Base-by-base conservation (phyloP, 1,284 basidiomycete species). In the Garcileccinum viscosum region DNA sequence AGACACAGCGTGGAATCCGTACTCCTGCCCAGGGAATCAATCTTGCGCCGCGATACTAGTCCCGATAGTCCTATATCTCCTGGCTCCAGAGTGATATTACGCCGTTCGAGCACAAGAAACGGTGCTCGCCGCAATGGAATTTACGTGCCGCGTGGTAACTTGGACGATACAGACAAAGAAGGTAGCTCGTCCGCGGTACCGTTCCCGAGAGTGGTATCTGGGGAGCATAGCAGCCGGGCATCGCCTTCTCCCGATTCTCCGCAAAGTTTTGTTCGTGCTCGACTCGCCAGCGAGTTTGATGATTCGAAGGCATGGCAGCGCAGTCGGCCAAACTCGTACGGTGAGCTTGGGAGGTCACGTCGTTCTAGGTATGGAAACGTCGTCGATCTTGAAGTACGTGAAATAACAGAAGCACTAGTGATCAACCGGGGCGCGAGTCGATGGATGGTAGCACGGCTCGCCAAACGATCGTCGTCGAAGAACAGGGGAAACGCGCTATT, bases 381-480 rank as follows among this genome's bases (percentile, higher is more conserved):
- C 86, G 86, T 89, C 62, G 89, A 90, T 79, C 78, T 91, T 44
- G 87, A 88, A 81, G 40, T 83, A 80, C 27, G 84, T 86, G 42
- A 7, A 83, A 82, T 69, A 85, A 88, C 70, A 84, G 86, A 33
- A 89, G 86, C 76, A 87, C 87, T 50, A 93, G 90, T 79, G 93
- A 94, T 78, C 78, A 93, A 68, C 79, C 88, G 74, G 80, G 83
- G 67, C 83, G 90, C 40, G 86, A 90, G 72, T 88, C 89, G 44
- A 82, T 88, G 74, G 88, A 90, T 73, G 89, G 89, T 22, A 88
- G 87, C 75, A 85, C 85, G n/a, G 85, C 89, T 37, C 84, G 92
- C 62, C 92, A 93, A 82, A 90, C 92, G 56, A 84, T 98, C 44
- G 88, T 96, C 60, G 89, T 98, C 63, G 84, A 86, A 71, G 95